These are phyloP conservation scores for Globisporangium irregulare DNA, from an alignment of 352 stramenopile genomes.

Conservation along the genomic window DNA sequence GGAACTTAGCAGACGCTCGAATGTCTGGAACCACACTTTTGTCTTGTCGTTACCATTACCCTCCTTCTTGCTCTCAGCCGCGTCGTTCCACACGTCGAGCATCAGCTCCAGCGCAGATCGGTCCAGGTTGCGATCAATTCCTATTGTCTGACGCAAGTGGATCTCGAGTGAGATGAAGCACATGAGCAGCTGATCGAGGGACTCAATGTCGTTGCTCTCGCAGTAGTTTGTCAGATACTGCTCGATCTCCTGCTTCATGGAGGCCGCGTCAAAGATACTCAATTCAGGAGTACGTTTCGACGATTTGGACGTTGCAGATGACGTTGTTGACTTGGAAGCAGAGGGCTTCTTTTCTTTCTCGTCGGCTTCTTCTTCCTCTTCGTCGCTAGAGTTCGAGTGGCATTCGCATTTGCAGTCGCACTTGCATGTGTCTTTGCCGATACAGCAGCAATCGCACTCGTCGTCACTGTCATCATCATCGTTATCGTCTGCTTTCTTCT, in stretches of 20 bases:
- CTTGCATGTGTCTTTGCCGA: slow-evolving; percentile 51
- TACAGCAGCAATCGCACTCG: slow-evolving; percentile 75
- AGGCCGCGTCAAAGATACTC: slow-evolving; percentile 22
- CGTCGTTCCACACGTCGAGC: slow-evolving; percentile 16
- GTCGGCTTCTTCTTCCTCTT: slow-evolving; percentile 23
- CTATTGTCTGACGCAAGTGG: slow-evolving; percentile 9
- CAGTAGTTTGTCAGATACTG: slow-evolving; percentile 26
- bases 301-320: slow-evolving; percentile 18
- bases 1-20: slow-evolving; percentile 1
- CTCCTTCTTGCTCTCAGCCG: neutral
- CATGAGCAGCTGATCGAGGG: slow-evolving; percentile 33
- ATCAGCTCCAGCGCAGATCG: slow-evolving; percentile 16
- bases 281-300: slow-evolving; percentile 17
- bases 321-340: slow-evolving; percentile 15
- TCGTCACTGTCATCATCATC: slow-evolving; percentile 60
- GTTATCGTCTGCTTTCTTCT: slow-evolving; percentile 19
- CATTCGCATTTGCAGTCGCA: slow-evolving; percentile 67
- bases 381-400: slow-evolving; percentile 62
- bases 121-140: neutral
- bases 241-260: slow-evolving; percentile 29
- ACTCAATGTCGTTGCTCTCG: slow-evolving; percentile 18
- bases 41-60: neutral
- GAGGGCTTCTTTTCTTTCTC: slow-evolving; percentile 6
- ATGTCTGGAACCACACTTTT: slow-evolving; percentile 11
- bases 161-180: slow-evolving; percentile 39